phyloP scores from a whole-genome alignment of 306 rosid species.

The Lathyrus aphaca region DNA sequence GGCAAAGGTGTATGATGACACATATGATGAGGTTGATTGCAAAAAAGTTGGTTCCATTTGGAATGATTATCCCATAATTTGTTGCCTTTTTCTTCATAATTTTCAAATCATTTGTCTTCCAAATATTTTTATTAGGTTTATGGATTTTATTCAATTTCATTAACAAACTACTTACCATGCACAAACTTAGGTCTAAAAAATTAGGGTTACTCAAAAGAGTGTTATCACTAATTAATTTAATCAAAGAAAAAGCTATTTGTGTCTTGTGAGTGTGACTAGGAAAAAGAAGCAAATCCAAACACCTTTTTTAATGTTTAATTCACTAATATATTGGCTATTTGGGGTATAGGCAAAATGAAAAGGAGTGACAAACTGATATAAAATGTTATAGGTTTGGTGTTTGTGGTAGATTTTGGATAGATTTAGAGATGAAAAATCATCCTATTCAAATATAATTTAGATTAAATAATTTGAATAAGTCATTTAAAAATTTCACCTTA shows the following conservation, averaged over 20 bases:
- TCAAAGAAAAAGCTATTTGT: slow-evolving; percentile 39
- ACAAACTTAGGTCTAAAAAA: not conserved
- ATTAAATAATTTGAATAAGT: no score
- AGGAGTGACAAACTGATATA: slow-evolving; percentile 40
- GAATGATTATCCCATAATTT: slow-evolving; percentile 92
- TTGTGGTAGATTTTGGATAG: no score
- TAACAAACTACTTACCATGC: not conserved
- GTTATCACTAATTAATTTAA: slow-evolving; percentile 1
- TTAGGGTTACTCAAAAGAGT: slow-evolving; percentile 7
- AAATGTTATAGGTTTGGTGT: not conserved
- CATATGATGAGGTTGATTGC: slow-evolving; percentile 68
- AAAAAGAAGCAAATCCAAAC: slow-evolving; percentile 35
- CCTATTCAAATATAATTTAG: no score
- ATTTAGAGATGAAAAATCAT: no score
- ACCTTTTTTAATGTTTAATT: slow-evolving; percentile 40
- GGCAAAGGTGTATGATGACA: slow-evolving; percentile 86
- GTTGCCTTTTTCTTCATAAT: slow-evolving; percentile 51
- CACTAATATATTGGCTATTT: slow-evolving; percentile 33
- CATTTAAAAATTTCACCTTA: no score
- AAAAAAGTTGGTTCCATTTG: slow-evolving; percentile 64
- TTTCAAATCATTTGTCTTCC: slow-evolving; percentile 41
- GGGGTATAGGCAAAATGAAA: slow-evolving; percentile 48
- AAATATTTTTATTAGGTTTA: slow-evolving; percentile 8
- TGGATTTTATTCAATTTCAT: not conserved
- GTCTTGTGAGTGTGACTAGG: slow-evolving; percentile 44